Conservation (phyloP, 306 rosid genomes). For the Rosa chinensis region DNA sequence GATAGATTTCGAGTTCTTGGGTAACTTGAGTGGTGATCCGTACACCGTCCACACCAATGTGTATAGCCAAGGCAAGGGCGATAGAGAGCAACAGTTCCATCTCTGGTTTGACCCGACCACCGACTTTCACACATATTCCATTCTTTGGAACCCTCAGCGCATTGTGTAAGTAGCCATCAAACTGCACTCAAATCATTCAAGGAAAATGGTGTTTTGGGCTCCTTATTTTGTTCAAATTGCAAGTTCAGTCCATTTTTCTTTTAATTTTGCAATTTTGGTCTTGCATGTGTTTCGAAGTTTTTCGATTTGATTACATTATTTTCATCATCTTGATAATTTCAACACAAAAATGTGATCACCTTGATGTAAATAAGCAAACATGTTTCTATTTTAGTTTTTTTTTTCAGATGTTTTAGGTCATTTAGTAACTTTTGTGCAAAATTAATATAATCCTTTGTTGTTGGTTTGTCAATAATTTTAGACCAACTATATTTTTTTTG, state of each 20-base stretch:
- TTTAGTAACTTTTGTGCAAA: background rate
- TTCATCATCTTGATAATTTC: too few relatives aligned
- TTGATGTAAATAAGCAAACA: background rate
- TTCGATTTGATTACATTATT: too few relatives aligned
- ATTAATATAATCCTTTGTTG: background rate
- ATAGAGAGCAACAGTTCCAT: slow-evolving; percentile 72
- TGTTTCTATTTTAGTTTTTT: too few relatives aligned
- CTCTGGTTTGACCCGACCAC: slow-evolving; percentile 83
- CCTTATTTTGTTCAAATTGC: too few relatives aligned
- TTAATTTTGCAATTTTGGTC: too few relatives aligned
- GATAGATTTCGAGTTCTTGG: slow-evolving; percentile 72
- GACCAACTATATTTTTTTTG: too few relatives aligned
- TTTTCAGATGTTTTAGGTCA: background rate
- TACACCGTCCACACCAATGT: slow-evolving; percentile 70
- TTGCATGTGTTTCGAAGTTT: too few relatives aligned
- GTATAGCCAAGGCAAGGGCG: slow-evolving; percentile 68
- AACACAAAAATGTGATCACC: too few relatives aligned
- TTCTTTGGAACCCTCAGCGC: slow-evolving; percentile 62
- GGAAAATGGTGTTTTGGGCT: background rate
- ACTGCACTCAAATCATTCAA: background rate
- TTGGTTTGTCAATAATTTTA: background rate
- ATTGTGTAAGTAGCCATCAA: slow-evolving; percentile 43
- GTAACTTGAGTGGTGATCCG: slow-evolving; percentile 71
- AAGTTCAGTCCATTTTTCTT: too few relatives aligned
- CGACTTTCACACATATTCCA: slow-evolving; percentile 67